Percentiles rank a stretch among this genome's conserved stretches.
phyloP scores from a whole-genome alignment of 345 rosid genomes.

The Aethionema arabicum region DNA sequence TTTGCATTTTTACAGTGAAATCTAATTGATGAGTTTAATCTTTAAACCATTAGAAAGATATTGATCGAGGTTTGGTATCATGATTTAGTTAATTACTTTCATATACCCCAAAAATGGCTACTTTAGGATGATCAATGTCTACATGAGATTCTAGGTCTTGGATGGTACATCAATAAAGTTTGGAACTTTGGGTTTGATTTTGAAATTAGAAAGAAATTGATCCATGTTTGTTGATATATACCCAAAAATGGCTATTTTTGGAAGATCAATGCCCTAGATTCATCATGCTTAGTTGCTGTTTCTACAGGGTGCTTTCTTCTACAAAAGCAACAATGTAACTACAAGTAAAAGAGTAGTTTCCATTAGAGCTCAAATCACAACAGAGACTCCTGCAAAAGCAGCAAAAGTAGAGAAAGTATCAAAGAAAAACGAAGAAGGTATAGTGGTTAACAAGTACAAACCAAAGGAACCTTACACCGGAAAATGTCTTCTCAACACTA shows the following conservation, averaged over 20 bases:
- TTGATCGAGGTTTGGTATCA: background rate
- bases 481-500: slow-evolving; percentile 84
- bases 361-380: slow-evolving; percentile 74
- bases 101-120: background rate
- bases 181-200: slow-evolving; percentile 10
- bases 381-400: slow-evolving; percentile 80
- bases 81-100: background rate
- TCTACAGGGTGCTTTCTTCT: slow-evolving; percentile 35
- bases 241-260: slow-evolving; percentile 6
- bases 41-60: background rate
- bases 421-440: slow-evolving; percentile 85
- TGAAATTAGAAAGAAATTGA: background rate
- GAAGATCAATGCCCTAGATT: slow-evolving; percentile 13
- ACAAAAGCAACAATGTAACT: slow-evolving; percentile 48
- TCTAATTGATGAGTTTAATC: background rate
- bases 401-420: slow-evolving; percentile 59
- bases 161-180: slow-evolving; percentile 7
- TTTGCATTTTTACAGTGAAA: slow-evolving; percentile 7
- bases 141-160: background rate
- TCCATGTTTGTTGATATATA: background rate
- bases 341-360: slow-evolving; percentile 50
- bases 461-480: slow-evolving; percentile 83
- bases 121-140: slow-evolving; percentile 1
- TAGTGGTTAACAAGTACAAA: slow-evolving; percentile 75
- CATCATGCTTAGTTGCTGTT: slow-evolving; percentile 12